phyloP scores from a whole-genome alignment of 345 rosid genomes.

The Moricandia moricandioides region DNA sequence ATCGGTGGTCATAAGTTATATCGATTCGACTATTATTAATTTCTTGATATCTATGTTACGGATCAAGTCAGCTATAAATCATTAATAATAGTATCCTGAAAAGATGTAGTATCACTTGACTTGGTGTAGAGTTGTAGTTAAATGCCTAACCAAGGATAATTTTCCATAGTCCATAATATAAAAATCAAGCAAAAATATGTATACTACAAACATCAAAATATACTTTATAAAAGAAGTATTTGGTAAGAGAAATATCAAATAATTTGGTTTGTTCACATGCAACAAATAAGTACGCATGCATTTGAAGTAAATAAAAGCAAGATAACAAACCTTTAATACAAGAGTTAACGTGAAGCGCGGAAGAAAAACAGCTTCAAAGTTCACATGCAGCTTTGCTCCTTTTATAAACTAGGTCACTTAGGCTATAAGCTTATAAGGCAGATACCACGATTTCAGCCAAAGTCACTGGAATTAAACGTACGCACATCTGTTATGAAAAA shows the following conservation, averaged over 20 bases:
- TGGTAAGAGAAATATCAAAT: not conserved
- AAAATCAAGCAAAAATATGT: not conserved
- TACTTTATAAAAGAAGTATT: not conserved
- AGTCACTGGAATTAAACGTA: not conserved
- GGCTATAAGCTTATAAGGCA: slow-evolving; percentile 1
- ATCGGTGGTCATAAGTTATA: not conserved
- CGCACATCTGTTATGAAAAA: not conserved
- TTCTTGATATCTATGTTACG: not conserved
- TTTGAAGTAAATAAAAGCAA: slow-evolving; percentile 9
- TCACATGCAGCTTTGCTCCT: slow-evolving; percentile 28
- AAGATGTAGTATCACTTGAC: not conserved
- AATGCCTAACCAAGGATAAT: not conserved
- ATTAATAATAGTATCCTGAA: not conserved
- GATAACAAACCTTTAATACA: slow-evolving; percentile 20
- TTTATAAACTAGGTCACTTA: slow-evolving; percentile 22
- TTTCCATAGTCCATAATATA: not conserved
- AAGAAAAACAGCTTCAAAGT: slow-evolving; percentile 19
- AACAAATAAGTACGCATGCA: not conserved
- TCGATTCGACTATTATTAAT: not conserved
- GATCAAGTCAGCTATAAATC: not conserved
- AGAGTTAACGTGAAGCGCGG: slow-evolving; percentile 24
- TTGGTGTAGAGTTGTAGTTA: not conserved
- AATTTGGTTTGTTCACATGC: not conserved
- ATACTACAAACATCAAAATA: not conserved
- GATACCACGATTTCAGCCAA: slow-evolving; percentile 20